Base-by-base conservation (phyloP, 2,329 filamentous ascomycete genomes). In the Ophiostoma ips region DNA sequence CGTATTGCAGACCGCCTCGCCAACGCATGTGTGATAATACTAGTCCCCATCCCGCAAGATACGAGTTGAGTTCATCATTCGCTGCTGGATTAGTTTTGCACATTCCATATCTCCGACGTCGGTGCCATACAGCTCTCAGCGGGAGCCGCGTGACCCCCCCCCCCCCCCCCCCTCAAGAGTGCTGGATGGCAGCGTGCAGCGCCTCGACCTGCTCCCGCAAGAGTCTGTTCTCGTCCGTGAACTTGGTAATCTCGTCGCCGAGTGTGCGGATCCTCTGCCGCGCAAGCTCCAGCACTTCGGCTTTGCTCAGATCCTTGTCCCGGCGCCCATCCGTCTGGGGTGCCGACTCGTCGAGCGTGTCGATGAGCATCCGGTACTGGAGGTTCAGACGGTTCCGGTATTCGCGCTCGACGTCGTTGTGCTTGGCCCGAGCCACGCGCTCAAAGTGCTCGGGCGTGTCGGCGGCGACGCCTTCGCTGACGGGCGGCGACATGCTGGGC, bases 331-430 rank as follows among this genome's bases (percentile, higher is more conserved):
- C 24, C 41, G 16, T 53, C 52, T 6, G 49, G 12, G 36, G 53
- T 35, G 54, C 53, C 12, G 52, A 51, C 2, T 68, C 68, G 1
- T 68, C 68, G 1, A 71, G 61, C 0, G 66, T 64, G 35, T 63
- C 61, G 1, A 71, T 61, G 12, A 71, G 64, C 40, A 61, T 61
- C 57, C 70, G 67, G 51, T 71, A 71, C 57, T 71, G 67, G 2
- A 62, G 60, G 52, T 71, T 71, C 33, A 71, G 65, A 21, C 69
- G 61, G 59, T 70, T 69, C 34, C 69, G 67, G 59, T 71, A 71
- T 56, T 71, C 68, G 57, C 71, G 69, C 60, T 71, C 69, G 9
- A 71, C 68, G 47, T 70, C 65, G 58, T 71, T 71, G 56, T 71
- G 69, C 41, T 63, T 64, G 18, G 44, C 44, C 18, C 44, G 44